These are phyloP conservation scores for Linum tenue DNA, from an alignment of 345 rosid genomes.

Conservation along the genomic window DNA sequence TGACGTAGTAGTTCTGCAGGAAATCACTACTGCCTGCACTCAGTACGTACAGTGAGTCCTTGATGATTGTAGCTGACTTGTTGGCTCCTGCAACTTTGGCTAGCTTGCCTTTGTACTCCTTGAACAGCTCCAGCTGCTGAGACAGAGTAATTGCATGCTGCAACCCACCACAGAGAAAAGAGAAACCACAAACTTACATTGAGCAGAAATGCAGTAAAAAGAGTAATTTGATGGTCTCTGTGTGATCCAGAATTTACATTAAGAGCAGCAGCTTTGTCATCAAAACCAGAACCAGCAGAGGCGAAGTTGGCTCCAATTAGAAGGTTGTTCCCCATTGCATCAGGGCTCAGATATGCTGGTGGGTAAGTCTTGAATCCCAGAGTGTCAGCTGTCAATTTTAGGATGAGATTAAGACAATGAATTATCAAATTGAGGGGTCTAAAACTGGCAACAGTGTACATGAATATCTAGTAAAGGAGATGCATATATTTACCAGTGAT, in stretches of 20 bases:
- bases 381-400: constrained; percentile 49
- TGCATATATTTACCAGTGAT: constrained; percentile 43
- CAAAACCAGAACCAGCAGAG: constrained; percentile 88
- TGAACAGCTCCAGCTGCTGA: constrained; percentile 65
- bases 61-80: constrained; percentile 48
- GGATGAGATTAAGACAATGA: background rate
- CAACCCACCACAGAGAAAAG: constrained; percentile 7
- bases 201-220: background rate
- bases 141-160: constrained; percentile 79
- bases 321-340: constrained; percentile 81
- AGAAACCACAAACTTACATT: background rate
- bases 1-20: constrained; percentile 75
- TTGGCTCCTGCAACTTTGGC: constrained; percentile 51
- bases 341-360: constrained; percentile 78
- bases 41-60: constrained; percentile 48
- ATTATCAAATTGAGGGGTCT: no score
- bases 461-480: background rate
- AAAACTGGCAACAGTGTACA: background rate
- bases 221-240: no score
- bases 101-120: constrained; percentile 68
- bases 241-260: constrained; percentile 26
- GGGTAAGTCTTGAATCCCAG: constrained; percentile 70
- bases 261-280: constrained; percentile 55
- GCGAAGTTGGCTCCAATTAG: constrained; percentile 94
- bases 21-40: constrained; percentile 90